A percentile compares a stretch with the other conserved stretches of the same genome.
Conservation (phyloP, 495 filamentous ascomycete species). For the Penicillium daleae region DNA sequence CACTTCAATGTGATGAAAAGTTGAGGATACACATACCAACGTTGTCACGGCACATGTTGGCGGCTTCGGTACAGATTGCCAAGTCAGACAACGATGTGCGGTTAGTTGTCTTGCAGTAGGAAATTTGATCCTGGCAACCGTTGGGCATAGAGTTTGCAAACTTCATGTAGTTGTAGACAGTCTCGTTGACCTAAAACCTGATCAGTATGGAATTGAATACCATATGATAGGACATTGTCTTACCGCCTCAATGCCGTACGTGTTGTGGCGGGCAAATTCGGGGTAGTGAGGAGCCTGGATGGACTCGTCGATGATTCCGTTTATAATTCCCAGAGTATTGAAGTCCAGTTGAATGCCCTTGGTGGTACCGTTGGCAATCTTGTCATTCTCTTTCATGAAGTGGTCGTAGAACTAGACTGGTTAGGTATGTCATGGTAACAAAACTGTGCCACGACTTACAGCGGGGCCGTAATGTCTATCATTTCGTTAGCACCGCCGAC, state of each 20-base stretch:
- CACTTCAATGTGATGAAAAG: constrained; percentile 7
- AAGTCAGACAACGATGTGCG: constrained; percentile 47
- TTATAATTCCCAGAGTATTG: constrained; percentile 57
- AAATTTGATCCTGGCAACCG: constrained; percentile 63
- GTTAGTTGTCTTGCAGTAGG: constrained; percentile 50
- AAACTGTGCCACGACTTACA: constrained; percentile 46
- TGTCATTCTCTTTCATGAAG: constrained; percentile 65
- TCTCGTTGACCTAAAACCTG: constrained; percentile 52
- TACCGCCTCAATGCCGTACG: constrained; percentile 69
- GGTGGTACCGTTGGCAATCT: constrained; percentile 48
- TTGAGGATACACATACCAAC: constrained; percentile 34
- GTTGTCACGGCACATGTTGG: constrained; percentile 46
- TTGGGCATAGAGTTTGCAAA: constrained; percentile 54
- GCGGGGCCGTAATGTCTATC: constrained; percentile 50
- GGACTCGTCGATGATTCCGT: constrained; percentile 75
- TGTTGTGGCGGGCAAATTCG: constrained; percentile 70
- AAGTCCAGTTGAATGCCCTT: constrained; percentile 47
- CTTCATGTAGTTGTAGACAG: constrained; percentile 53
- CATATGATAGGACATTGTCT: constrained; percentile 38
- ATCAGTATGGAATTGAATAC: constrained; percentile 22
- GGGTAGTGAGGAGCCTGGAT: constrained; percentile 71
- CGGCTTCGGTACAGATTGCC: constrained; percentile 43
- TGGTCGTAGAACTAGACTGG: constrained; percentile 49
- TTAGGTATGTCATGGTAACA: constrained; percentile 38
- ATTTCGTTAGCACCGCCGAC: constrained; percentile 18